Evolutionary conservation across 1,284 basidiomycete species (phyloP).

Genomic region (Singerocomus inundabilis): DNA sequence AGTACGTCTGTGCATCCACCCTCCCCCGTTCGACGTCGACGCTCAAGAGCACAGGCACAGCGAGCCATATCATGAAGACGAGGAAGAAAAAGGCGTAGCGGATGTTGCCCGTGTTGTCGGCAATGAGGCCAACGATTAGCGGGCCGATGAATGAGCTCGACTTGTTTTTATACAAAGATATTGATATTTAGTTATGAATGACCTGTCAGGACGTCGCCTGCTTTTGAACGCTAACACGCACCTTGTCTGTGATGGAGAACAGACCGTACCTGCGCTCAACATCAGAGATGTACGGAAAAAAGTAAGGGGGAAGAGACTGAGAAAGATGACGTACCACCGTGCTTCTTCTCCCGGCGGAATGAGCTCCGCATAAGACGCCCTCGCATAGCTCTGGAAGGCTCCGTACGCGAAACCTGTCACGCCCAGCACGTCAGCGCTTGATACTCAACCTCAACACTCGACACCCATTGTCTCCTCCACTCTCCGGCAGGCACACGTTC

Average conservation of each 20-base stretch:
- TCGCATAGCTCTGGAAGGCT: slow-evolving; percentile 77
- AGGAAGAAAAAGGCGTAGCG: slow-evolving; percentile 89
- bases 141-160: slow-evolving; percentile 89
- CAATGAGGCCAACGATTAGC: slow-evolving; percentile 79
- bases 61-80: slow-evolving; percentile 72
- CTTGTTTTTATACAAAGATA: slow-evolving; percentile 37
- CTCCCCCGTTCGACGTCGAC: slow-evolving; percentile 72
- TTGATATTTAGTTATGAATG: too few species aligned
- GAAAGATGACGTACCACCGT: slow-evolving; percentile 50
- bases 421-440: neutral
- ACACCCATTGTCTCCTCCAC: neutral
- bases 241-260: slow-evolving; percentile 88
- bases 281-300: neutral
- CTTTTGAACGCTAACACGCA: too few species aligned
- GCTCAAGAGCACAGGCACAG: slow-evolving; percentile 70
- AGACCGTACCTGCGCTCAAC: slow-evolving; percentile 53
- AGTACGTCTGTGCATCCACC: slow-evolving; percentile 61
- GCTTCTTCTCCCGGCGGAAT: slow-evolving; percentile 79
- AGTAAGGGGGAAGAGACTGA: too few species aligned
- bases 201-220: too few species aligned
- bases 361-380: slow-evolving; percentile 76
- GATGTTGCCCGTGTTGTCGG: slow-evolving; percentile 85
- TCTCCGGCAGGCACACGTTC: neutral
- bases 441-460: neutral
- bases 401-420: slow-evolving; percentile 64